Evolutionary conservation across 202 grass and related monocot genomes (phyloP), one percentile per base, ranked within the genome.

Genomic region (Schoenoplectus triqueter): DNA sequence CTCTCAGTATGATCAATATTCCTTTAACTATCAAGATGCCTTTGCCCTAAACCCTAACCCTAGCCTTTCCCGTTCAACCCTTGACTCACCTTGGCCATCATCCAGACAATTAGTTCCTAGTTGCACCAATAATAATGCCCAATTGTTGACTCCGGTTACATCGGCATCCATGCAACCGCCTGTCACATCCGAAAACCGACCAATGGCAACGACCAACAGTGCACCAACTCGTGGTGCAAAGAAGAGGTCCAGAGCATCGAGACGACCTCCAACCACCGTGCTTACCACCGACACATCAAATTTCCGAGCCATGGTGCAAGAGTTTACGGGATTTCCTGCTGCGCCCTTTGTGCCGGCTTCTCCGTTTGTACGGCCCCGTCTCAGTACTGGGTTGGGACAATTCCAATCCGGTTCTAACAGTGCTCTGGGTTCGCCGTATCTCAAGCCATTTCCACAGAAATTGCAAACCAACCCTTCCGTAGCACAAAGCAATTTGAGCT

Each of bases 251-350:
- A 89, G 96, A 68, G 93, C 93, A 14, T 99, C 93, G 6, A 81
- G 93, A 75, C 86, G 93, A 0, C 91, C 93, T 5, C 91, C 91
- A 69, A 99, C 96, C 57, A 99, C 96, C 6, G 96, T 99, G 18
- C 82, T 99, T 83, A 91, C 86, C 82, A 99, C 96, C 7, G 91
- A 99, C 88, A 91, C 91, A 40, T 96, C 96, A 69, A 99, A 99
- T 85, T 99, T 99, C 84, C 93, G 90, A 61, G 90, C 93, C 88
- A 96, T 99, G 96, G 96, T 99, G 80, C 96, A 99, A 83, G 93
- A 99, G 92, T 99, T 99, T 90, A 99, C 96, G 9, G 96, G 96
- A 65, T 99, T 99, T 80, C 96, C 90, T 3, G 76, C 86, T 17
- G 86, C 96, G 22, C 93, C 93, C 66, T 99, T 99, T 69, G 87